Conservation (phyloP, 305 asterid species). For the Salvia sclarea region DNA sequence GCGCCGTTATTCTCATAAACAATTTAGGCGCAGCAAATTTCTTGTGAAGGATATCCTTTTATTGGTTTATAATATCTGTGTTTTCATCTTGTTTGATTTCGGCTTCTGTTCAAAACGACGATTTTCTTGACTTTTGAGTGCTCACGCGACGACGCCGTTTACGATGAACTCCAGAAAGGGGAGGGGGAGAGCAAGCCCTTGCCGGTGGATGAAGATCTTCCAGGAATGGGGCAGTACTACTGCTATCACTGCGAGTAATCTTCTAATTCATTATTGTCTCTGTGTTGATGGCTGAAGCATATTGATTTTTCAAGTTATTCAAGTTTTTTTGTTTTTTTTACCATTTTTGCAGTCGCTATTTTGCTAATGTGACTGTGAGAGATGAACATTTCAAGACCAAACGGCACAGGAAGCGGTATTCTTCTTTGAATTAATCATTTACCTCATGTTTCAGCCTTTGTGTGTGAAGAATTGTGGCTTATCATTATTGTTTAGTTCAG, state of each 20-base stretch:
- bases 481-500: neutral
- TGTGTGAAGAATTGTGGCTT: neutral
- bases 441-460: neutral
- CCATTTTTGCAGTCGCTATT: slow-evolving; percentile 57
- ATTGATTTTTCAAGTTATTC: neutral
- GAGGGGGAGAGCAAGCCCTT: slow-evolving; percentile 46
- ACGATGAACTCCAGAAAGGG: slow-evolving; percentile 59
- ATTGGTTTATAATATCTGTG: neutral
- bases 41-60: slow-evolving; percentile 57
- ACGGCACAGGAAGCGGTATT: slow-evolving; percentile 75
- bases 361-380: slow-evolving; percentile 64
- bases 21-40: slow-evolving; percentile 63
- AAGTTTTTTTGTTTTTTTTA: neutral
- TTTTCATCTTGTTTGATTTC: neutral
- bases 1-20: slow-evolving; percentile 81
- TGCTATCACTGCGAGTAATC: slow-evolving; percentile 90
- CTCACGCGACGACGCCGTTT: slow-evolving; percentile 82
- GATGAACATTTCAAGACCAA: slow-evolving; percentile 88
- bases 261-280: neutral
- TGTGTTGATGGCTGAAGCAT: neutral
- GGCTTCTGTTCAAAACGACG: neutral
- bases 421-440: slow-evolving; percentile 1
- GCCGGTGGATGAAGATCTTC: slow-evolving; percentile 90
- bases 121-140: slow-evolving; percentile 43
- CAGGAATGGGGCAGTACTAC: slow-evolving; percentile 92